Evolutionary conservation across 2,329 filamentous ascomycete species (phyloP).

Genomic region (Paecilomyces dactylethromorphus): DNA sequence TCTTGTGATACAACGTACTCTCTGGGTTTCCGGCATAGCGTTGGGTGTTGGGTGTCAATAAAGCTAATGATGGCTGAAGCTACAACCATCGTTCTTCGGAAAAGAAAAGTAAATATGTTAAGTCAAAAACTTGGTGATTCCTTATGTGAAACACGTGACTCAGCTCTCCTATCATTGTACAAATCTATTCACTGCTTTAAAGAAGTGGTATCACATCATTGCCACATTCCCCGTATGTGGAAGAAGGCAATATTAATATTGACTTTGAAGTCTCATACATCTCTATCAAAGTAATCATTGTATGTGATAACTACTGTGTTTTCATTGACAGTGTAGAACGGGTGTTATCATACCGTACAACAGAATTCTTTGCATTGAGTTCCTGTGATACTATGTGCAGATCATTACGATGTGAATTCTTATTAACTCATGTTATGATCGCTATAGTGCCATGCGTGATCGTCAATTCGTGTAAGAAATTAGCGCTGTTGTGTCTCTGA

Average conservation of each 20-base stretch:
- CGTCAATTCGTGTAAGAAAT: not conserved
- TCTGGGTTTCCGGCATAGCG: constrained; percentile 30
- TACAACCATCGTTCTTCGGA: constrained; percentile 1
- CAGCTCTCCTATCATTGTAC: not conserved
- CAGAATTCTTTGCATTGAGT: not conserved
- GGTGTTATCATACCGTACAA: not conserved
- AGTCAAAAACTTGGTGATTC: constrained; percentile 10
- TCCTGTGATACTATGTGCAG: not conserved
- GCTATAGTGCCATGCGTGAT: not conserved
- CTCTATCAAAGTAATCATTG: too few species aligned
- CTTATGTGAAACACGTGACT: not conserved
- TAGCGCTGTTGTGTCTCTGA: not conserved
- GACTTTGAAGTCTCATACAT: too few species aligned
- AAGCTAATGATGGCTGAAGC: constrained; percentile 10
- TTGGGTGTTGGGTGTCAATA: constrained; percentile 31
- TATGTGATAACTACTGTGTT: too few species aligned
- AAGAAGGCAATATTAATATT: too few species aligned
- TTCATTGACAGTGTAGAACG: not conserved
- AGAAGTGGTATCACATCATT: too few species aligned
- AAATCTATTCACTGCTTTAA: too few species aligned
- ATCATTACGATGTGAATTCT: not conserved
- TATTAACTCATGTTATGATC: not conserved
- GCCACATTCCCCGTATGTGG: too few species aligned
- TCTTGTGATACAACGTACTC: not conserved
- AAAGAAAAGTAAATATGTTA: constrained; percentile 14